Conservation (phyloP, 148 eudicot genomes). For the Pharnaceum exiguum region DNA sequence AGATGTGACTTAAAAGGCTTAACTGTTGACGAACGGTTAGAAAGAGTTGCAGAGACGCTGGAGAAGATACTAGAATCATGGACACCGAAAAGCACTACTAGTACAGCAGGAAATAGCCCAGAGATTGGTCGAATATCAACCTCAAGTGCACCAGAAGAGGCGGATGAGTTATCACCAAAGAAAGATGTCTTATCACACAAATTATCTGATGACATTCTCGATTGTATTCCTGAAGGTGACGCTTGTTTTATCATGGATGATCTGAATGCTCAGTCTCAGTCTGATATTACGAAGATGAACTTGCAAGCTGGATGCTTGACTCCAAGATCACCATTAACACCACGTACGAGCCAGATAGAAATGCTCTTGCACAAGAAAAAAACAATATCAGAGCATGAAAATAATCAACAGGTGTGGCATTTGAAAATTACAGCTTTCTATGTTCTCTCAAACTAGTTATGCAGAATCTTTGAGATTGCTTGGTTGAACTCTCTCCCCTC, state of each 20-base stretch:
- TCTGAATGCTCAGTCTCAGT: slow-evolving; percentile 23
- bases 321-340: slow-evolving; percentile 92
- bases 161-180: slow-evolving; percentile 50
- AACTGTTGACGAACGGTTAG: slow-evolving; percentile 74
- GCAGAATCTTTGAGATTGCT: no score
- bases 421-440: no score
- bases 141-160: slow-evolving; percentile 45
- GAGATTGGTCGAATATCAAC: slow-evolving; percentile 38
- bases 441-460: background rate
- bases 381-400: slow-evolving; percentile 80
- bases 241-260: slow-evolving; percentile 39
- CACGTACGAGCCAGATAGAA: slow-evolving; percentile 80
- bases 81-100: slow-evolving; percentile 66
- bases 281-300: slow-evolving; percentile 48
- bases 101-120: slow-evolving; percentile 42
- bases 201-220: slow-evolving; percentile 55
- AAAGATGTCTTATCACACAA: slow-evolving; percentile 26
- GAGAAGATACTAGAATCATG: slow-evolving; percentile 80
- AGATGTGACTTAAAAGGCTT: slow-evolving; percentile 92
- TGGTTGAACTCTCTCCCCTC: background rate
- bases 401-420: slow-evolving; percentile 63
- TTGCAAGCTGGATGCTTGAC: slow-evolving; percentile 71
- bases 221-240: slow-evolving; percentile 51
- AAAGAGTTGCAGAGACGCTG: slow-evolving; percentile 91
- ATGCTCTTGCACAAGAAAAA: slow-evolving; percentile 56